phyloP scores from a whole-genome alignment of 768 basidiomycete species.

The Russula earlei region DNA sequence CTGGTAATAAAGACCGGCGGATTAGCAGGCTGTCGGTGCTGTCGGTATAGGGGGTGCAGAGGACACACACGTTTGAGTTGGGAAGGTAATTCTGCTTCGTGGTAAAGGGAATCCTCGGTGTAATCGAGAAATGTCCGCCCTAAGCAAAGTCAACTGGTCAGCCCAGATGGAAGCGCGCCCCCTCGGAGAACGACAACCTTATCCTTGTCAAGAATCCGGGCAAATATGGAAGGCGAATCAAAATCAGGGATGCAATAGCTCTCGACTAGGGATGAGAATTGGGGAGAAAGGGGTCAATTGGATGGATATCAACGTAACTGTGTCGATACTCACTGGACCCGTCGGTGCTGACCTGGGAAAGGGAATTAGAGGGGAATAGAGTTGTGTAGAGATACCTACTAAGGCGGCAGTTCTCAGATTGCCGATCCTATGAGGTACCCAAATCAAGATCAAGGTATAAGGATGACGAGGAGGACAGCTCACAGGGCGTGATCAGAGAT shows the following conservation, averaged over 20 bases:
- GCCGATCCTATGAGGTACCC: constrained; percentile 49
- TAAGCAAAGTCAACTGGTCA: constrained; percentile 23
- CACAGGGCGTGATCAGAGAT: constrained; percentile 77
- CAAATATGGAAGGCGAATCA: constrained; percentile 89
- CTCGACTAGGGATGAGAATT: constrained; percentile 46
- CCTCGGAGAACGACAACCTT: constrained; percentile 33
- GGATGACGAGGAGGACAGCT: constrained; percentile 25
- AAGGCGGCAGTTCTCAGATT: constrained; percentile 78
- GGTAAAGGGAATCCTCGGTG: constrained; percentile 56
- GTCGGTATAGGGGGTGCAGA: background rate
- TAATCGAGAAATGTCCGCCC: constrained; percentile 89
- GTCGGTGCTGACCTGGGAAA: constrained; percentile 55
- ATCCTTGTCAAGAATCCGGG: constrained; percentile 79
- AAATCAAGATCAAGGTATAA: background rate
- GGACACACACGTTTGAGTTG: constrained; percentile 53
- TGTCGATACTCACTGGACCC: constrained; percentile 55
- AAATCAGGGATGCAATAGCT: constrained; percentile 91
- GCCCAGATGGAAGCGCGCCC: background rate
- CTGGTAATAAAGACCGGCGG: constrained; percentile 29
- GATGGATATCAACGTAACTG: too few relatives aligned
- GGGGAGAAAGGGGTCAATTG: background rate
- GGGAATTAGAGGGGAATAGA: background rate
- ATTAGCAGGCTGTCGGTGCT: too few relatives aligned
- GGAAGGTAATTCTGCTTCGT: constrained; percentile 81
- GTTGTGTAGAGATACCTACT: constrained; percentile 26